Conservation (phyloP, 192 early-diverging fungal genomes). For the Coemansia sp. region DNA sequence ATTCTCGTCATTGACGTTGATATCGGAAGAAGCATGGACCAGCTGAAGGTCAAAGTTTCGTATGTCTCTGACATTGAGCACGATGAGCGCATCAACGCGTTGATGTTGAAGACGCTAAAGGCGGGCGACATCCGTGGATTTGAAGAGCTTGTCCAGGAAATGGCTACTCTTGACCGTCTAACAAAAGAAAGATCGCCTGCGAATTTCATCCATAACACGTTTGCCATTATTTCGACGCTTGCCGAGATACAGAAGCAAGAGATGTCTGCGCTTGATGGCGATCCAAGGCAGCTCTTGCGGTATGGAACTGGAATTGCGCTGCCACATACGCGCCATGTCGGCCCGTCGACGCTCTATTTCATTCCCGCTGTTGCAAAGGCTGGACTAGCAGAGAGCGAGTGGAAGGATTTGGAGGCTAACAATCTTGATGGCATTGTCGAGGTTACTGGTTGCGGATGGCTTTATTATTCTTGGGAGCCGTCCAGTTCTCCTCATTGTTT, state of each 20-base stretch:
- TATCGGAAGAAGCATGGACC: constrained; percentile 14
- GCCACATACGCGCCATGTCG: constrained; percentile 39
- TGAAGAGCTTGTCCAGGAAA: constrained; percentile 34
- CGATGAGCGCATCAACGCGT: constrained; percentile 38
- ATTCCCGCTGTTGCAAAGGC: constrained; percentile 20
- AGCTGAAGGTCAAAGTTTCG: constrained; percentile 46
- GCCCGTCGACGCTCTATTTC: constrained; percentile 39
- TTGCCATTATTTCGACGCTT: constrained; percentile 37
- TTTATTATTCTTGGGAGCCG: constrained; percentile 44
- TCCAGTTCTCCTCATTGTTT: constrained; percentile 31
- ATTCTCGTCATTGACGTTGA: constrained; percentile 52
- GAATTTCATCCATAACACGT: constrained; percentile 49
- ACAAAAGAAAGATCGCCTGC: constrained; percentile 31
- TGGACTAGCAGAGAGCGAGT: constrained; percentile 18
- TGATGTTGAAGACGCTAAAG: constrained; percentile 28
- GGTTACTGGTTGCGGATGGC: constrained; percentile 30
- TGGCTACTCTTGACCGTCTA: constrained; percentile 37
- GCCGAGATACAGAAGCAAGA: constrained; percentile 45
- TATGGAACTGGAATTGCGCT: constrained; percentile 42
- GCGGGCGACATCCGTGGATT: constrained; percentile 41
- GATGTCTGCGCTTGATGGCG: constrained; percentile 25
- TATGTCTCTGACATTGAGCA: constrained; percentile 47
- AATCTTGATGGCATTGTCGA: constrained; percentile 10
- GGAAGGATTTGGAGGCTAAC: constrained; percentile 16
- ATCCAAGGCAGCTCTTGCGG: constrained; percentile 20